A percentile compares a stretch with the other conserved stretches of the same genome.
These are phyloP conservation scores for Xerocomus amazonicus DNA, from an alignment of 1,284 basidiomycete species.

Conservation along the genomic window DNA sequence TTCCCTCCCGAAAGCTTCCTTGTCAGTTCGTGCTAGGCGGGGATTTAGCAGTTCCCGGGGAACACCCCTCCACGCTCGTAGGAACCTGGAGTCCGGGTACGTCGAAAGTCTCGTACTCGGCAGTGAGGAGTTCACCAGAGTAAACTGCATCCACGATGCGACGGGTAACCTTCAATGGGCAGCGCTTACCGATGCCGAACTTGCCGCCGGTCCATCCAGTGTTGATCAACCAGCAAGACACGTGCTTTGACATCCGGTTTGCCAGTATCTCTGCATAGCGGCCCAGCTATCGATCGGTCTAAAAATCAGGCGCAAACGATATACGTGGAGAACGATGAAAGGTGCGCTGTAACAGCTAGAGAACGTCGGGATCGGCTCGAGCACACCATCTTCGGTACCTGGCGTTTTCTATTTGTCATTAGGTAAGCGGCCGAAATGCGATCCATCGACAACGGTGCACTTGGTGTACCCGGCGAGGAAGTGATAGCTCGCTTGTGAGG, in stretches of 20 bases:
- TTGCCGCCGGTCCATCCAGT: constrained; percentile 98
- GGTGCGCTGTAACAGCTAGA: constrained; percentile 99
- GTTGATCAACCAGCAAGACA: constrained; percentile 99
- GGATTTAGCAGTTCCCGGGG: constrained; percentile 90
- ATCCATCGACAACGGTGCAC: constrained; percentile 25
- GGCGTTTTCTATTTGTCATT: constrained; percentile 70
- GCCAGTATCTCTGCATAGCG: constrained; percentile 98
- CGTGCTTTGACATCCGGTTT: constrained; percentile 89
- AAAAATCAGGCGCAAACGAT: background rate
- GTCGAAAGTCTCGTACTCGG: constrained; percentile 83
- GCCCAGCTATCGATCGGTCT: constrained; percentile 55
- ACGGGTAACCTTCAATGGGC: constrained; percentile 93
- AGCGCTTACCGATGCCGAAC: constrained; percentile 88
- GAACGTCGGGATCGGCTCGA: constrained; percentile 98
- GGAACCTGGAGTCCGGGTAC: constrained; percentile 83
- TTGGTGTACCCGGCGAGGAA: constrained; percentile 93
- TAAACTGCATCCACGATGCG: constrained; percentile 97
- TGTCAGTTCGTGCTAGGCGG: constrained; percentile 78
- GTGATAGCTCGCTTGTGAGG: constrained; percentile 97
- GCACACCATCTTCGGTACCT: constrained; percentile 96
- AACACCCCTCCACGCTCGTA: constrained; percentile 76
- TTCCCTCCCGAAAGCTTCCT: constrained; percentile 83
- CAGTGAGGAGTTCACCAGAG: constrained; percentile 85
- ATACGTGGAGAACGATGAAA: constrained; percentile 93
- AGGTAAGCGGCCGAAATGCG: constrained; percentile 1